These are phyloP conservation scores for Ascodesmis nigricans DNA, from an alignment of 495 filamentous ascomycete species.

Conservation along the genomic window DNA sequence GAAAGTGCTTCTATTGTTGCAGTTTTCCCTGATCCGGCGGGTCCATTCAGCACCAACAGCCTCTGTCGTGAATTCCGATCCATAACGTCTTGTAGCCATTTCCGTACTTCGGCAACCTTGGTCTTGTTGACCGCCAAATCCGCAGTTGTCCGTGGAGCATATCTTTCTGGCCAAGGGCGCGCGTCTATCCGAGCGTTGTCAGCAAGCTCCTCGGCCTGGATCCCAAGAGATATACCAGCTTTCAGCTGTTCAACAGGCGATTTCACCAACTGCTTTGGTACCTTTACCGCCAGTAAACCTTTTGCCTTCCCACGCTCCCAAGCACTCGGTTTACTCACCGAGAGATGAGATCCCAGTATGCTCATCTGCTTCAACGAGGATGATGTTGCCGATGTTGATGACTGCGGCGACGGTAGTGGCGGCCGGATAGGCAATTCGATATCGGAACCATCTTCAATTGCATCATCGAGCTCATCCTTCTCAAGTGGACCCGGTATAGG, in stretches of 20 bases:
- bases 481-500: constrained; percentile 31
- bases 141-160: constrained; percentile 44
- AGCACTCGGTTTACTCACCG: constrained; percentile 1
- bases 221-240: not conserved
- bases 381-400: constrained; percentile 5
- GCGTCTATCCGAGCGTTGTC: constrained; percentile 3
- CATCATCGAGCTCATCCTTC: constrained; percentile 20
- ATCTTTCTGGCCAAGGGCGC: constrained; percentile 68
- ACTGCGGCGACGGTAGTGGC: not conserved
- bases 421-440: constrained; percentile 24
- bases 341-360: not conserved
- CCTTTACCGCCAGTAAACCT: not conserved
- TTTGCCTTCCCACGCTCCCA: not conserved
- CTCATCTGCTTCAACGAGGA: not conserved
- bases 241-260: not conserved
- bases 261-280: not conserved
- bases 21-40: constrained; percentile 86
- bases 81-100: constrained; percentile 58
- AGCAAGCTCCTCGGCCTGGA: not conserved
- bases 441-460: constrained; percentile 32
- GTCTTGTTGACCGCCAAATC: constrained; percentile 83
- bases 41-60: constrained; percentile 65
- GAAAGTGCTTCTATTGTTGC: constrained; percentile 60
- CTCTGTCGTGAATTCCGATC: constrained; percentile 39
- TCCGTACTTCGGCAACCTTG: constrained; percentile 68